Percentiles rank a stretch among this genome's conserved stretches.
Conservation (phyloP, 73 alveolate genomes). For the Tetrahymena thermophila region DNA sequence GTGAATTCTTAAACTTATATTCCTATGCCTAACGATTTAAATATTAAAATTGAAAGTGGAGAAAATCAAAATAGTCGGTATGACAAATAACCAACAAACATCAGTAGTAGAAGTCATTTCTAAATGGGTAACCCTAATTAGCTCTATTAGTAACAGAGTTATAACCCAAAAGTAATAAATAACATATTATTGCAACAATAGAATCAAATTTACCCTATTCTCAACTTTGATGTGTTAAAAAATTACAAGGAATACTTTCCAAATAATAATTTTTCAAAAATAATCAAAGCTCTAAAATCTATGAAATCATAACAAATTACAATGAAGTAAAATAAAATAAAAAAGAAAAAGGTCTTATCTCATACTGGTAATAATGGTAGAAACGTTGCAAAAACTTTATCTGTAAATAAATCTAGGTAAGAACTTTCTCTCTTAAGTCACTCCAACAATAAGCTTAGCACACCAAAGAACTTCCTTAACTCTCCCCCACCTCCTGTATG, state of each 20-base stretch:
- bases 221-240: background rate
- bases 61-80: background rate
- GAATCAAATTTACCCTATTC: background rate
- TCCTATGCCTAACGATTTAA: background rate
- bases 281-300: background rate
- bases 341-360: background rate
- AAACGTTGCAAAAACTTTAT: background rate
- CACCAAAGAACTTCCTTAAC: background rate
- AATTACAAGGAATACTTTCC: background rate
- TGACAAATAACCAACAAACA: background rate
- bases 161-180: background rate
- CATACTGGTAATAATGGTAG: background rate
- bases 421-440: background rate
- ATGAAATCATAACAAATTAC: background rate
- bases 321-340: background rate
- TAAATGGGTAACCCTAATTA: background rate
- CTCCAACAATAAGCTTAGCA: background rate
- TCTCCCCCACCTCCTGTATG: background rate
- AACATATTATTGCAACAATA: background rate
- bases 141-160: background rate
- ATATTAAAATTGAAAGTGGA: background rate
- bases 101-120: background rate
- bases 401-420: background rate
- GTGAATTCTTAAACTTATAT: background rate
- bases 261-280: background rate